These are phyloP conservation scores for Cyclotella cryptica DNA, from an alignment of 108 stramenopile genomes.

Conservation along the genomic window DNA sequence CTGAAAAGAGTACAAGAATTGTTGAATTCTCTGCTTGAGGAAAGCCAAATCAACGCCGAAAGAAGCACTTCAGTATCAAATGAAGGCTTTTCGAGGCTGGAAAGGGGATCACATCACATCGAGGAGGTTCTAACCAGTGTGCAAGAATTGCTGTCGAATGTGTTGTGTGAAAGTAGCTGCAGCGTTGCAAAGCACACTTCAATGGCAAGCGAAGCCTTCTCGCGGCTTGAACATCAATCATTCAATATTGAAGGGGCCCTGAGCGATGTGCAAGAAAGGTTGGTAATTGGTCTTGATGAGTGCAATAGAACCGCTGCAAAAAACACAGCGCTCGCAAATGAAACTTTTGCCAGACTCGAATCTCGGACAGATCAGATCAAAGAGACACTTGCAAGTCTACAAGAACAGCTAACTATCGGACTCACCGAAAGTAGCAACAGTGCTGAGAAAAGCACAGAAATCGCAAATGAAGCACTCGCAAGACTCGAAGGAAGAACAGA, in stretches of 20 bases:
- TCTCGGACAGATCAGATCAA: constrained; percentile 12
- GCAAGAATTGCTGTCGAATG: not conserved
- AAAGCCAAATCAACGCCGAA: too few relatives aligned
- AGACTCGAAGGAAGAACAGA: not conserved
- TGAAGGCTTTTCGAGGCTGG: not conserved
- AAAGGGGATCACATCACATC: not conserved
- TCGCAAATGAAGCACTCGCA: not conserved
- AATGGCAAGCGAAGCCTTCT: not conserved
- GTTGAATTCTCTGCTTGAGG: too few relatives aligned
- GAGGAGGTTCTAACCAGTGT: not conserved
- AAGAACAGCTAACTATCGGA: not conserved
- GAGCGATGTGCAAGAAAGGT: not conserved
- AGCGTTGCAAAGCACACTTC: not conserved
- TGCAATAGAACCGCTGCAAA: not conserved
- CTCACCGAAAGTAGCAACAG: not conserved
- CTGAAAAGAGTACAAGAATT: too few relatives aligned
- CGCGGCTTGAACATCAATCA: not conserved
- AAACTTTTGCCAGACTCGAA: constrained; percentile 4
- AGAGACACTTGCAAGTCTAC: constrained; percentile 6
- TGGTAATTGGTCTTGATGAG: not conserved
- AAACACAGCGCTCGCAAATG: not conserved
- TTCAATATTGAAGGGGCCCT: not conserved
- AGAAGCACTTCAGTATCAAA: not conserved
- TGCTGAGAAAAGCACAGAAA: not conserved
- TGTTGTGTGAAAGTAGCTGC: not conserved